Evolutionary conservation across 345 rosid species (phyloP), one percentile per base, ranked within the genome.

Genomic region (Eucalyptus curtisii): DNA sequence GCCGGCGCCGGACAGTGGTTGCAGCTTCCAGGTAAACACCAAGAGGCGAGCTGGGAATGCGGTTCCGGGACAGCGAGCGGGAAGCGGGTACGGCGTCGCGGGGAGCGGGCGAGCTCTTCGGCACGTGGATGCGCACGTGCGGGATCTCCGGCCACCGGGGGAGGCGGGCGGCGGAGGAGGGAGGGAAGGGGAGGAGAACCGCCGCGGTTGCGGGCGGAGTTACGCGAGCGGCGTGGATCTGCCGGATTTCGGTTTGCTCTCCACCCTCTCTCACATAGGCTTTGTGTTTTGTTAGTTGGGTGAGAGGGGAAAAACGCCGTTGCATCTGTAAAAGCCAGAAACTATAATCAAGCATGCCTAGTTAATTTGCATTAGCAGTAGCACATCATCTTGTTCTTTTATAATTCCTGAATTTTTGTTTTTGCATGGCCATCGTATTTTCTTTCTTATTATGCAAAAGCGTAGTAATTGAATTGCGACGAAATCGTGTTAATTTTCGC

Each of bases 231-330:
- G 27, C 15, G 24, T 19, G 42, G 82, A 76, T 37, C 45, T 40
- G 13, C 45, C 37, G 82, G 47, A 76, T 20, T 76, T 76, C 45
- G 81, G 22, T 19, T 1, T 1, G 44, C 13, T 33, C 81, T 19
- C 25, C 10, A 5, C 25, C 3, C 13, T 2, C 22, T 68, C 44
- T 0, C 1, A 15, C 12, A 1, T 33, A 14, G 76, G 79, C 57
- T 66, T 66, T 1, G 79, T 31, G 10, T 66, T 66, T 31, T n/a
- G 5, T n/a, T 15, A 3, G 76, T 7, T 16, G 76, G 37, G 40
- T 7, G 10, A 17, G 15, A 52, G 4, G 71, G 71, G 71, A 5
- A 64, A 64, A n/a, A 7, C 11, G 7, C 76, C 40, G 5, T n/a
- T 7, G 76, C n/a, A 64, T n/a, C 40, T 66, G 76, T 7, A 4